Conservation (phyloP, 2,329 filamentous ascomycete genomes). For the Huntiella savannae region DNA sequence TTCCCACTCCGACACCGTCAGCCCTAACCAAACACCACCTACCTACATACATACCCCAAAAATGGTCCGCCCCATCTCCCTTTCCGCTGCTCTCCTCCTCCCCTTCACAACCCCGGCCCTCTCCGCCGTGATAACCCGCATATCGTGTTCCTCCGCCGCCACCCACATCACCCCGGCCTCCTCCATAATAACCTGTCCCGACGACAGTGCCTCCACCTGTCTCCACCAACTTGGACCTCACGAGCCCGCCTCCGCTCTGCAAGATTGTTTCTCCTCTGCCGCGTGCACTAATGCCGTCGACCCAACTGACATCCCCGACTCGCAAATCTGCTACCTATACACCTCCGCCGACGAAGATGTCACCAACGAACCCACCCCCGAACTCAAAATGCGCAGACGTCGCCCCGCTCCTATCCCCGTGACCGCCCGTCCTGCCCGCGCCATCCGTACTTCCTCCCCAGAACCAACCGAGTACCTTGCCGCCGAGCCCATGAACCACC, state of each 20-base stretch:
- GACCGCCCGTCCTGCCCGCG: conserved; percentile 2
- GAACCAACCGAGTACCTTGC: conserved; percentile 6
- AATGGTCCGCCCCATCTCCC: conserved; percentile 10
- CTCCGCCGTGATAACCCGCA: conserved; percentile 17
- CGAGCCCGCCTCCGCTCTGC: conserved; percentile 19
- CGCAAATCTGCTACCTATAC: conserved; percentile 18
- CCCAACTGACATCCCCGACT: conserved; percentile 17
- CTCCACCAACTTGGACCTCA: conserved; percentile 19
- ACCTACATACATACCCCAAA: no score
- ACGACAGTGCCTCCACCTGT: conserved; percentile 25
- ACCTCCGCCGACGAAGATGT: conserved; percentile 11
- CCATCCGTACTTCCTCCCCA: neutral
- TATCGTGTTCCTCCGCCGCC: conserved; percentile 15
- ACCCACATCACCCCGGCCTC: conserved; percentile 21
- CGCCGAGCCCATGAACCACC: conserved; percentile 11
- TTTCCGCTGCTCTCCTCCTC: conserved; percentile 15
- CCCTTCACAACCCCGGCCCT: conserved; percentile 18
- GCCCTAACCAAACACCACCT: no score
- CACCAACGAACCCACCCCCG: neutral
- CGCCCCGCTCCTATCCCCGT: conserved; percentile 3
- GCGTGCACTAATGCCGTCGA: conserved; percentile 18
- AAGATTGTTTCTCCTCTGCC: conserved; percentile 20
- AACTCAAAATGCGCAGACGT: conserved; percentile 9
- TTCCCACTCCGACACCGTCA: no score
- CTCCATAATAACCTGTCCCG: conserved; percentile 21